Evolutionary conservation across 345 rosid species (phyloP).

Genomic region (Brassica nigra): DNA sequence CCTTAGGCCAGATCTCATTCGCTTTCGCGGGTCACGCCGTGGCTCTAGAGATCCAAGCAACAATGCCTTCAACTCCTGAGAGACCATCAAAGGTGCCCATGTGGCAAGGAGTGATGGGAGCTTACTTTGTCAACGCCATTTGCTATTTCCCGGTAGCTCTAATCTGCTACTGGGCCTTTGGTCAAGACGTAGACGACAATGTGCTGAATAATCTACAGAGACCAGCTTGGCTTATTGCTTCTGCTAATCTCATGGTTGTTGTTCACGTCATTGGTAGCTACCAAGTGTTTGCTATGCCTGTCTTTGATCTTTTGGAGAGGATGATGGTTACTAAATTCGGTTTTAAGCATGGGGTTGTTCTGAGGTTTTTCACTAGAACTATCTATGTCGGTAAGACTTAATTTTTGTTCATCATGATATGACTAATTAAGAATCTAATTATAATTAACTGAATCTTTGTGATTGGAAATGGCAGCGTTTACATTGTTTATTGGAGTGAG

Average conservation of each 20-base stretch:
- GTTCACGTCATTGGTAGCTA: conserved; percentile 94
- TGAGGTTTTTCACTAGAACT: conserved; percentile 71
- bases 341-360: conserved; percentile 59
- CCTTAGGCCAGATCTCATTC: conserved; percentile 82
- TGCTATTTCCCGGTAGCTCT: conserved; percentile 95
- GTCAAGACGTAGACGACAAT: conserved; percentile 77
- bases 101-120: conserved; percentile 90
- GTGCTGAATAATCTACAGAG: conserved; percentile 61
- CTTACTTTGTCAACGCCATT: conserved; percentile 81
- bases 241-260: conserved; percentile 92
- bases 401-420: neutral
- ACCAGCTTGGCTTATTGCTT: conserved; percentile 88
- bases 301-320: conserved; percentile 74
- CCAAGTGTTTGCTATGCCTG: conserved; percentile 98
- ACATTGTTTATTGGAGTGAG: conserved; percentile 80
- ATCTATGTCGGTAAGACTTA: conserved; percentile 72
- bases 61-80: conserved; percentile 86
- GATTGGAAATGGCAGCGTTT: conserved; percentile 58
- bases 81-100: conserved; percentile 79
- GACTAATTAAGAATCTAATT: neutral
- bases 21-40: conserved; percentile 97
- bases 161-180: conserved; percentile 82
- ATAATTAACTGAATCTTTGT: neutral
- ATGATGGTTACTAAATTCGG: conserved; percentile 53
- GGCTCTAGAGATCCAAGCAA: conserved; percentile 89